Evolutionary conservation across 2,329 filamentous ascomycete genomes (phyloP).

Genomic region (Botrytis sinoallii): DNA sequence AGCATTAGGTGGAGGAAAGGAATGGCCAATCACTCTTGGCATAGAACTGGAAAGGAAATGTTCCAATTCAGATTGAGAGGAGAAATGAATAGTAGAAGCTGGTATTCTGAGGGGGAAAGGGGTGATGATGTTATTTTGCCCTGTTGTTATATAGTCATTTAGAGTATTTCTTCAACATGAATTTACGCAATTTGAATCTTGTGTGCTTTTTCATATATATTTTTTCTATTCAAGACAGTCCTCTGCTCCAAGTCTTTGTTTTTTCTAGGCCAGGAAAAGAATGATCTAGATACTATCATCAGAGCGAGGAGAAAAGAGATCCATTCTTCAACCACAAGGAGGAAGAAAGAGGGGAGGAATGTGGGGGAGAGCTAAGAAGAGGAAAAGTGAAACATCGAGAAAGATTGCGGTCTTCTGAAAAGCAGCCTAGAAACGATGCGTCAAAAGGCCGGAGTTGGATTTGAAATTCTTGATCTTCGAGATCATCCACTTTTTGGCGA

Average conservation of each 20-base stretch:
- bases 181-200: background rate
- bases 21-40: background rate
- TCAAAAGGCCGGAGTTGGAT: background rate
- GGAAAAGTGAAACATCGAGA: background rate
- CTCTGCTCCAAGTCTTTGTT: background rate
- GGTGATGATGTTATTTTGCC: background rate
- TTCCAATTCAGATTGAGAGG: background rate
- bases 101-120: background rate
- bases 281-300: background rate
- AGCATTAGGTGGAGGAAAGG: background rate
- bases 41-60: background rate
- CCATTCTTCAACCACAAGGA: background rate
- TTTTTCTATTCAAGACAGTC: background rate
- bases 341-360: background rate
- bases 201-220: background rate
- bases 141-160: background rate
- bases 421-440: background rate
- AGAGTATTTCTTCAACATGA: background rate
- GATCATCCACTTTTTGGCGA: background rate
- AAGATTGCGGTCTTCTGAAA: background rate
- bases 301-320: background rate
- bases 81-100: background rate
- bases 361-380: background rate
- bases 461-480: background rate
- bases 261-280: background rate